Percentiles rank a stretch among this genome's conserved stretches.
Evolutionary conservation across 2,329 filamentous ascomycete genomes (phyloP).

Genomic region (Torrubiellomyces zombiae): DNA sequence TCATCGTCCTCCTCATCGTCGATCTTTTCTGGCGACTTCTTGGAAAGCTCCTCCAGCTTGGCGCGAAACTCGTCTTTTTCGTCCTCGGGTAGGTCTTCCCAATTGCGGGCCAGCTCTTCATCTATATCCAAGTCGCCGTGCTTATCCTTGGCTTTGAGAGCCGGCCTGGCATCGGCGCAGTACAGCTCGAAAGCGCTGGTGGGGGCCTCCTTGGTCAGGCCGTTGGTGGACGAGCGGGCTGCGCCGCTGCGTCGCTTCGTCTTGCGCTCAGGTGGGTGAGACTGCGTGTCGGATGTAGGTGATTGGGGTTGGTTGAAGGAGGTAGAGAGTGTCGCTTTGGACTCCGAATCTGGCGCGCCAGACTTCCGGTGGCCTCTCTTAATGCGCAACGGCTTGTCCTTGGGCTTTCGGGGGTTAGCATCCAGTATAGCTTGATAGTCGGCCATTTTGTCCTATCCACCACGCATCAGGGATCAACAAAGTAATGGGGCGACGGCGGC

Average conservation of each 20-base stretch:
- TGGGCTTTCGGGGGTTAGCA: conserved; percentile 38
- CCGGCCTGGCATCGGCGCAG: conserved; percentile 30
- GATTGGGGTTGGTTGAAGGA: conserved; percentile 29
- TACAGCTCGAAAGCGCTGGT: conserved; percentile 37
- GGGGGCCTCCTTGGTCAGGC: conserved; percentile 25
- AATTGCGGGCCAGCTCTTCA: conserved; percentile 36
- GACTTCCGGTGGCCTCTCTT: conserved; percentile 56
- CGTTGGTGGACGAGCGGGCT: conserved; percentile 18
- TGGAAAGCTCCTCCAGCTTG: conserved; percentile 13
- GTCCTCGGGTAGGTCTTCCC: conserved; percentile 34
- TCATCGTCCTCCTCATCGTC: conserved; percentile 10
- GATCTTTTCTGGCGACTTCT: conserved; percentile 11
- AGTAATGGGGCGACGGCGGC: too few relatives aligned
- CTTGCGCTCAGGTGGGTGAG: conserved; percentile 14
- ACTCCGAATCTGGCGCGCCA: conserved; percentile 28
- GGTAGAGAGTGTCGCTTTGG: conserved; percentile 20
- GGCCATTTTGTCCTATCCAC: conserved; percentile 15
- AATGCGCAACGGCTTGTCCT: conserved; percentile 60
- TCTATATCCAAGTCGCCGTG: conserved; percentile 25
- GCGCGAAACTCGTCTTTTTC: conserved; percentile 32
- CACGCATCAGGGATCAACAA: too few relatives aligned
- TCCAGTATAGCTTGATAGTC: conserved; percentile 15
- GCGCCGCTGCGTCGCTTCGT: conserved; percentile 9
- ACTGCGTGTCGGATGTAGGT: conserved; percentile 33
- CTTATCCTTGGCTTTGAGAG: conserved; percentile 27